phyloP scores from a whole-genome alignment of 2,329 filamentous ascomycete genomes.

The Fusarium sp. region DNA sequence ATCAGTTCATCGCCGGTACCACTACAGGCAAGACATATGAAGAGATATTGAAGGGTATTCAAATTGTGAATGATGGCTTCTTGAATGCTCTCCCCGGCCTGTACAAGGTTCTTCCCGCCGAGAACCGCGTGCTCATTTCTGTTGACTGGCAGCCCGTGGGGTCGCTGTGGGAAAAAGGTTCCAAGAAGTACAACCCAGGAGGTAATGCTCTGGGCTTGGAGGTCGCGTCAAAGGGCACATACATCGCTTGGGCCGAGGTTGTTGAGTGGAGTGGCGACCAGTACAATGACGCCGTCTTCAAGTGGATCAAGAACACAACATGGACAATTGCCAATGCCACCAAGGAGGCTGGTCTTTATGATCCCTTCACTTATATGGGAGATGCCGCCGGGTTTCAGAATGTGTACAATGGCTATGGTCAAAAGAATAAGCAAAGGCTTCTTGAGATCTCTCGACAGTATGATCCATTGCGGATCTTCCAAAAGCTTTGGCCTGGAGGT shows the following conservation, averaged over 20 bases:
- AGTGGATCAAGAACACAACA: conserved; percentile 32
- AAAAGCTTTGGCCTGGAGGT: conserved; percentile 30
- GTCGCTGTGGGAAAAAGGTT: conserved; percentile 20
- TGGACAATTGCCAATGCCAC: conserved; percentile 37
- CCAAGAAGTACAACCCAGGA: conserved; percentile 20
- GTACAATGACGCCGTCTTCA: conserved; percentile 28
- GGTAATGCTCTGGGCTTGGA: conserved; percentile 30
- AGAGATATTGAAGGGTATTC: conserved; percentile 15
- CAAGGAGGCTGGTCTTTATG: conserved; percentile 18
- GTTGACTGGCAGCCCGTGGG: conserved; percentile 39
- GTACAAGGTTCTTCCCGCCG: conserved; percentile 18
- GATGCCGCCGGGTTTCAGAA: conserved; percentile 36
- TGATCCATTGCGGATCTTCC: conserved; percentile 20
- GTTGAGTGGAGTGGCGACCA: conserved; percentile 36
- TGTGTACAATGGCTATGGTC: conserved; percentile 25
- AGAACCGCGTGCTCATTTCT: conserved; percentile 25
- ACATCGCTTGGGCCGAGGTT: conserved; percentile 38
- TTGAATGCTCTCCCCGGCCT: conserved; percentile 10
- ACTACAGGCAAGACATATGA: conserved; percentile 28
- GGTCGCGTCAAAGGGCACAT: conserved; percentile 29
- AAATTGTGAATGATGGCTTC: conserved; percentile 27
- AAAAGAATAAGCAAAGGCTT: conserved; percentile 16
- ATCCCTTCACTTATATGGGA: conserved; percentile 36
- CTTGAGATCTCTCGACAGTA: conserved; percentile 33
- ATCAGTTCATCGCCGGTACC: conserved; percentile 37